Evolutionary conservation across 2,329 filamentous ascomycete species (phyloP).

Genomic region (Aspergillus phoenicis): DNA sequence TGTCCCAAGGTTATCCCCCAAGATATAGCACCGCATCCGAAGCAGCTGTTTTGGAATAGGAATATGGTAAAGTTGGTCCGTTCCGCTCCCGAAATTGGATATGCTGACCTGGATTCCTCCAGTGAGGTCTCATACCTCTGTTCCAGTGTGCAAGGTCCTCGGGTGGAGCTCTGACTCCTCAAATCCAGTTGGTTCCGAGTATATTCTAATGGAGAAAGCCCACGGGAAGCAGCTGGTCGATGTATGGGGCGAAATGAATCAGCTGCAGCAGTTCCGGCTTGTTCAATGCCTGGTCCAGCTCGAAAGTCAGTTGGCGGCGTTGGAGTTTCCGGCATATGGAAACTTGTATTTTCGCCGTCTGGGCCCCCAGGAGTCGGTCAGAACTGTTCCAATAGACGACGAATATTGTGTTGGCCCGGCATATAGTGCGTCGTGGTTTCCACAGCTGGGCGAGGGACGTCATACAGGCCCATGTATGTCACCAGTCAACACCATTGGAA

Average conservation of each 20-base stretch:
- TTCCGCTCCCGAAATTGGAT: background rate
- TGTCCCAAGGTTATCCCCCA: constrained; percentile 19
- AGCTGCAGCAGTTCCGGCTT: constrained; percentile 28
- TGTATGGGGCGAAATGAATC: constrained; percentile 33
- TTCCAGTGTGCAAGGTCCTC: constrained; percentile 32
- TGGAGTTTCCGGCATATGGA: constrained; percentile 32
- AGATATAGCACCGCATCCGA: constrained; percentile 29
- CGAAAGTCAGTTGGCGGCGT: constrained; percentile 28
- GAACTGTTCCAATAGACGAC: constrained; percentile 14
- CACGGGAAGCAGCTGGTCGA: constrained; percentile 30
- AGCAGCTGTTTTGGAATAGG: constrained; percentile 26
- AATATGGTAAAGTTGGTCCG: constrained; percentile 23
- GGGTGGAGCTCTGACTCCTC: constrained; percentile 29
- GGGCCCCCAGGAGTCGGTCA: background rate
- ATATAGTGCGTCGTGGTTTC: constrained; percentile 16
- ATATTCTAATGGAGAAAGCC: constrained; percentile 41
- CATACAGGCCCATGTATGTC: constrained; percentile 22
- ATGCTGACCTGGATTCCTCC: constrained; percentile 25
- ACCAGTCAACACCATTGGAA: background rate
- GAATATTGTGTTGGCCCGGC: constrained; percentile 19
- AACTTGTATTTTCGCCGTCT: constrained; percentile 33
- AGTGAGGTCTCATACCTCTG: constrained; percentile 22
- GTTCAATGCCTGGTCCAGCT: constrained; percentile 29
- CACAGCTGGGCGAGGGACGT: constrained; percentile 5
- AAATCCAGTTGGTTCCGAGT: constrained; percentile 38